Conservation (phyloP, 257 asterid species). For the Cordia subcordata region DNA sequence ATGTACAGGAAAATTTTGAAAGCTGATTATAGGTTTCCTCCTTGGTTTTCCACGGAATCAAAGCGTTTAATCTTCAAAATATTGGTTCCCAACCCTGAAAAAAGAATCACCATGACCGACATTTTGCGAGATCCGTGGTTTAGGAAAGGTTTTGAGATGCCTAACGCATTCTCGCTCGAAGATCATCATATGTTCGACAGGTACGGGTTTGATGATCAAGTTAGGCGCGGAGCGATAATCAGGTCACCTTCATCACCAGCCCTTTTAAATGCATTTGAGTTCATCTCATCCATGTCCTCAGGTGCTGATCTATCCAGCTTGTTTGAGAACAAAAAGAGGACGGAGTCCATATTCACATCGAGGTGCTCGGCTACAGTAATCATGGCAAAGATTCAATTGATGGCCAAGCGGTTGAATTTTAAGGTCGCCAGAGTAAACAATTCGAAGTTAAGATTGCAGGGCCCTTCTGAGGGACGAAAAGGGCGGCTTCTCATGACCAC, state of each 20-base stretch:
- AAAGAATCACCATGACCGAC: constrained; percentile 36
- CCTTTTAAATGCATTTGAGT: constrained; percentile 48
- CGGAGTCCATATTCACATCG: constrained; percentile 34
- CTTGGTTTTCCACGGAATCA: constrained; percentile 46
- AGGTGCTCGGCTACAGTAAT: constrained; percentile 21
- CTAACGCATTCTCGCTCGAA: constrained; percentile 26
- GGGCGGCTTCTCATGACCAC: constrained; percentile 25
- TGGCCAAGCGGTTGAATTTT: constrained; percentile 19
- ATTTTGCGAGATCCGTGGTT: constrained; percentile 52
- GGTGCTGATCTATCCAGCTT: constrained; percentile 51
- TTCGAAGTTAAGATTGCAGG: constrained; percentile 19
- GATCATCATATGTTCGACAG: constrained; percentile 17
- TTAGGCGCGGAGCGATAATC: constrained; percentile 18
- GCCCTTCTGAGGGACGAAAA: constrained; percentile 20
- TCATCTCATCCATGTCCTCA: constrained; percentile 53
- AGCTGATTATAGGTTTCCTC: constrained; percentile 40
- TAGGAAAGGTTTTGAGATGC: constrained; percentile 28
- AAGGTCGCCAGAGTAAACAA: constrained; percentile 18
- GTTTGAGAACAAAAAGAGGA: constrained; percentile 44
- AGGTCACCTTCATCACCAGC: constrained; percentile 63
- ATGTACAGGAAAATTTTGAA: constrained; percentile 42
- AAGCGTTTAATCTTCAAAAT: constrained; percentile 40
- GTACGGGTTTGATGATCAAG: constrained; percentile 31
- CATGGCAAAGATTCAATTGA: constrained; percentile 16
- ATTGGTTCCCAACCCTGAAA: constrained; percentile 39